These are phyloP conservation scores for Coniferiporia weirii DNA, from an alignment of 1,284 basidiomycete species.

Conservation along the genomic window DNA sequence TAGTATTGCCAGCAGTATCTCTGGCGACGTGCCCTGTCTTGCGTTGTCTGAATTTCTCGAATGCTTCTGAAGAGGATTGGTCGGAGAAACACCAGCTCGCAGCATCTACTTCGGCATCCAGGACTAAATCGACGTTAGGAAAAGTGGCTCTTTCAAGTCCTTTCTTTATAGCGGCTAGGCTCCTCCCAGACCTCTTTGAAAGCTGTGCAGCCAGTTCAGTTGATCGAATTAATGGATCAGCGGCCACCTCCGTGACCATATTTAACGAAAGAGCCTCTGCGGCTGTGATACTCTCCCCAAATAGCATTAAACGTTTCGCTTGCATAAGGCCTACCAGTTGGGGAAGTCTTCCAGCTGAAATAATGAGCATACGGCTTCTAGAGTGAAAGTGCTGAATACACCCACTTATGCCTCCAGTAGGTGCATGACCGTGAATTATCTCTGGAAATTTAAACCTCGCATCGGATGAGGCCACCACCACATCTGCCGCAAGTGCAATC, in stretches of 20 bases:
- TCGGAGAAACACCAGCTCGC: conserved; percentile 8
- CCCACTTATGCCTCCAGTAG: conserved; percentile 12
- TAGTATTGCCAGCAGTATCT: background rate
- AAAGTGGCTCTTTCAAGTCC: conserved; percentile 7
- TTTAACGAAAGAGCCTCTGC: background rate
- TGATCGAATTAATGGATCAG: conserved; percentile 3
- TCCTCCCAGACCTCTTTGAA: background rate
- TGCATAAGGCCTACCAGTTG: conserved; percentile 10
- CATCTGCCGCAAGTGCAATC: conserved; percentile 14
- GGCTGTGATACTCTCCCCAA: conserved; percentile 2
- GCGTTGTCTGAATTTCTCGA: conserved; percentile 5
- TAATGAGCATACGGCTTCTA: background rate
- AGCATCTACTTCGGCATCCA: conserved; percentile 6
- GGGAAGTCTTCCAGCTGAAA: conserved; percentile 7
- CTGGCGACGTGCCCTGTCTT: background rate
- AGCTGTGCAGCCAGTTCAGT: conserved; percentile 1
- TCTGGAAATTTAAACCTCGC: conserved; percentile 11
- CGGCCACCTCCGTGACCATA: conserved; percentile 7
- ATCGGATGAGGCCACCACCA: conserved; percentile 3
- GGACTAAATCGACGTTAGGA: conserved; percentile 1
- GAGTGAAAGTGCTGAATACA: background rate
- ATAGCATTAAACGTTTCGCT: conserved; percentile 7
- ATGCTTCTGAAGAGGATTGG: conserved; percentile 2
- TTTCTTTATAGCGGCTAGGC: conserved; percentile 6
- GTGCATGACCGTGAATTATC: conserved; percentile 12